Base-by-base conservation (phyloP, 306 rosid genomes). In the Gastrolobium bilobum region DNA sequence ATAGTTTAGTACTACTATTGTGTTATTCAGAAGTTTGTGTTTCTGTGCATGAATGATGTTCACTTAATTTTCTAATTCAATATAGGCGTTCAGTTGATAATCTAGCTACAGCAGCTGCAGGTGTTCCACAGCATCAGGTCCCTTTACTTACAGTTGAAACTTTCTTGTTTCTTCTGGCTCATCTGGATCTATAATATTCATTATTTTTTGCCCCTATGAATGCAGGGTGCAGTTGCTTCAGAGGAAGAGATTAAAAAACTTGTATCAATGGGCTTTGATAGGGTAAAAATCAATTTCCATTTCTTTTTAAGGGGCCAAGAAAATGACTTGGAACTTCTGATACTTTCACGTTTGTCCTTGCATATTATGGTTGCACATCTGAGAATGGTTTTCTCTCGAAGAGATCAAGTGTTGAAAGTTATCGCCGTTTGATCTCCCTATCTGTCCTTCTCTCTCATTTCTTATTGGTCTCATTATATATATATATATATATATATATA, bases 211-310 rank as follows among this genome's bases (percentile, higher is more conserved):
- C 40, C 78, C 47, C 57, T 37, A 42, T 80, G 74, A 48, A 51
- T 84, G 86, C 94, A 92, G 98, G 90, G 78, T 38, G 77, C 86
- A 75, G 89, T 78, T 71, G 90, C 76, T 81, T 85, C 97, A 14
- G 98, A 95, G 35, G 99, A 86, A 81, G 88, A 89, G 82, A 86
- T 91, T 70, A 89, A 85, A 50, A 88, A 89, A 58, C 94, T 95
- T 68, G 94, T 95, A 64, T 52, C 96, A 20, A 95, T 95, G 99
- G 99, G 99, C 62, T 95, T 95, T 87, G 99, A 93, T 71, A 95
- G 84, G 98, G 99, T 95, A 88, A 81, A 34, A 54, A 51, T 37
- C 64, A 33, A 48, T 53, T 51, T 47, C 62, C 51, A 10, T 74
- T 5, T 64, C 79, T 52, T 62, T 53, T 53, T 38, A 71, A 40